Evolutionary conservation across 164 flowering plant species (phyloP), one percentile per base, ranked within the genome.

Genomic region (Macadamia integrifolia): DNA sequence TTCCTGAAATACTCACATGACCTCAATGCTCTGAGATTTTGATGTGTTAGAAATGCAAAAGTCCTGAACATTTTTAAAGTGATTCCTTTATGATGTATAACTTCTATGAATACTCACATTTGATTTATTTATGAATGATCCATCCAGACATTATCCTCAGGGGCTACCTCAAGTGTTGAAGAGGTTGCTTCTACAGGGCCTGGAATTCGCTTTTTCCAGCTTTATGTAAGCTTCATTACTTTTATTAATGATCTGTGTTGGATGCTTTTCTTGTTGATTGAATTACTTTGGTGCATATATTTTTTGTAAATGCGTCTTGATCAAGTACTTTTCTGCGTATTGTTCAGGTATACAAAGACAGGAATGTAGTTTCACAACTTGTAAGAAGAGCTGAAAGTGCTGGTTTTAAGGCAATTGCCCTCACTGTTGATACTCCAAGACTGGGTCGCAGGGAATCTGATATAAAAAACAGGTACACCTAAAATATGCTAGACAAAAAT

Each of bases 181-280:
- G 89, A 86, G 78, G 89, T 83, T 71, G 89, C 84, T 74, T 83
- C 89, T 71, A 86, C 87, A 31, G 87, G 89, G 71, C 82, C 86
- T 53, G 87, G 86, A 64, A 84, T 82, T 69, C 85, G 87, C 5
- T 86, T 86, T 74, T 86, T 86, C 79, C 89, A 86, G 81, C 89
- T 86, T 71, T 86, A 82, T 80, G 89, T 86, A 72, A 79, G 81
- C 56, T 66, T 31, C 18, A 18, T 11, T 30, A 23, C 8, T 35
- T 56, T 62, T 65, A 23, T 28, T 64, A 17, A 11, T 18, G 6
- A 0, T n/a, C 58, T 13, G 52, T 30, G 50, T 46, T 46, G 50
- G 50, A 1, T 46, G 13, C 9, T 46, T 23, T 23, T 23, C 23
- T 23, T 23, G 23, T 23, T 23, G 23, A 23, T 23, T 23, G 23